phyloP scores from a whole-genome alignment of 208 protist genomes.

The Trypanosoma grayi region DNA sequence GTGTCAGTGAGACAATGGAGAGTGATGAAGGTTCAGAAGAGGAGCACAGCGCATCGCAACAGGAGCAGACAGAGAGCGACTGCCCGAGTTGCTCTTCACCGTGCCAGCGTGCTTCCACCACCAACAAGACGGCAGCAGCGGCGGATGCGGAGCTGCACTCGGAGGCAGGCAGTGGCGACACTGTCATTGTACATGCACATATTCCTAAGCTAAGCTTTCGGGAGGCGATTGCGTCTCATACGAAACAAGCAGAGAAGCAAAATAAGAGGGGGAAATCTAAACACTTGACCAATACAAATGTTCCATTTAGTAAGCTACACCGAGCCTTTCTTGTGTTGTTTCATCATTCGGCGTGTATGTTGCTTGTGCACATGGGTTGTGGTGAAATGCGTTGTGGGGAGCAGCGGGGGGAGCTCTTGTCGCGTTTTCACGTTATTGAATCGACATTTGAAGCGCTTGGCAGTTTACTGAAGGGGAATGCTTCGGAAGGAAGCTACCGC shows the following conservation, averaged over 20 bases:
- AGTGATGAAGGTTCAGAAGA: neutral
- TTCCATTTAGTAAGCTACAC: constrained; percentile 3
- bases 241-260: constrained; percentile 1
- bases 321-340: constrained; percentile 18
- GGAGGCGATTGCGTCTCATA: neutral
- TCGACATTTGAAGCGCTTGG: constrained; percentile 14
- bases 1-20: neutral
- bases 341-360: constrained; percentile 23
- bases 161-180: constrained; percentile 4
- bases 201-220: constrained; percentile 3
- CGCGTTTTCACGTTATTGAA: constrained; percentile 19
- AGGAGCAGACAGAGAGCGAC: too few species aligned
- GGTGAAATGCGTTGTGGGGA: neutral
- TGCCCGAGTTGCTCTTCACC: too few species aligned
- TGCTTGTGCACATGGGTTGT: constrained; percentile 24
- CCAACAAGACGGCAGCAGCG: neutral
- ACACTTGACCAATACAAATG: neutral
- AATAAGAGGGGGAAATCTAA: neutral
- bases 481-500: constrained; percentile 3
- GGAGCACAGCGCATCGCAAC: too few species aligned
- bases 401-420: neutral
- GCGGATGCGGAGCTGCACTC: neutral
- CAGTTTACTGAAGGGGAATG: constrained; percentile 4
- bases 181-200: constrained; percentile 8
- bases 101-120: too few species aligned